These are phyloP conservation scores for Solanum acaule DNA, from an alignment of 257 asterid genomes.

Conservation along the genomic window DNA sequence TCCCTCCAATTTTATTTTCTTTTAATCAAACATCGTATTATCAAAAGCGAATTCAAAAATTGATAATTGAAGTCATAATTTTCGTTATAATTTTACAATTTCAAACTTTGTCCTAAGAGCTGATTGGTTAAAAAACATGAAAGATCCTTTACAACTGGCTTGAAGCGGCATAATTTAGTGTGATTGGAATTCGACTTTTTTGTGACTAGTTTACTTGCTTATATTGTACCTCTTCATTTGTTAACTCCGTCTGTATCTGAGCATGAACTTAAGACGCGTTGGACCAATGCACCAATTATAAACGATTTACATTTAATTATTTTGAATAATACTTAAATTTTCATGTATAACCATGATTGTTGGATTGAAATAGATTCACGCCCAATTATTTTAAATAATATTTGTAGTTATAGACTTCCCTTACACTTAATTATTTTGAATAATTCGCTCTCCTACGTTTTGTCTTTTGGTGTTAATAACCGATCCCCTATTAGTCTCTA, in stretches of 20 bases:
- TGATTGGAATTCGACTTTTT: background rate
- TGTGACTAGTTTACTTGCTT: background rate
- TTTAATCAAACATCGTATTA: background rate
- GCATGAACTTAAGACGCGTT: background rate
- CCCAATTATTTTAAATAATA: no score
- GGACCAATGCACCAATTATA: background rate
- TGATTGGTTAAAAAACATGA: background rate
- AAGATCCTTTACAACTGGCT: no score
- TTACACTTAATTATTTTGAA: background rate
- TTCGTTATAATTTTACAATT: rapidly evolving
- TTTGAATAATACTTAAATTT: no score
- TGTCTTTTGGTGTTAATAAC: no score
- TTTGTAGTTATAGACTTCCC: no score
- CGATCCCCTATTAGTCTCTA: no score
- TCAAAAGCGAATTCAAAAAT: background rate
- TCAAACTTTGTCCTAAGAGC: background rate
- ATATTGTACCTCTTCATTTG: no score
- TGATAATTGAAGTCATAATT: background rate
- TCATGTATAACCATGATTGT: no score
- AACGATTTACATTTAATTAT: no score
- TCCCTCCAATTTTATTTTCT: background rate
- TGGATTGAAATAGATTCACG: no score
- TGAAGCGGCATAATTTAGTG: background rate
- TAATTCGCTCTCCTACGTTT: no score
- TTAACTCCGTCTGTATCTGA: no score